Conservation (phyloP, 495 filamentous ascomycete species). For the Saxophila tyrrhenica region DNA sequence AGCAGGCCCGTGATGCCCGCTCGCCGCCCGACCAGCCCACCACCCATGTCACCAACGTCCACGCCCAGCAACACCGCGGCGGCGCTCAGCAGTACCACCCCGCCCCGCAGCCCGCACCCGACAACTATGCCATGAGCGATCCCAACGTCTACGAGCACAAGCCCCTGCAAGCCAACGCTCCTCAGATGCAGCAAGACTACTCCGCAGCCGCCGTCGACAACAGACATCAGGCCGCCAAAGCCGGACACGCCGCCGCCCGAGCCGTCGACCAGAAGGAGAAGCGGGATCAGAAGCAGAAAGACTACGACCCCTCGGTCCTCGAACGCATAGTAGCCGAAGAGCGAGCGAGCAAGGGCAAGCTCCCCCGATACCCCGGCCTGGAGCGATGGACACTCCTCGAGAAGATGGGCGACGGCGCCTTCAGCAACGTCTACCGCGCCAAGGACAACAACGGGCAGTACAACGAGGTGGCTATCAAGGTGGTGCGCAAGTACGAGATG, state of each 20-base stretch:
- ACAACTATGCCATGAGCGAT: conserved; percentile 48
- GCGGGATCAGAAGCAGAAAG: conserved; percentile 36
- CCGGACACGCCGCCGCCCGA: conserved; percentile 48
- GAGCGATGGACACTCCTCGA: conserved; percentile 83
- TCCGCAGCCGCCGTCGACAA: conserved; percentile 49
- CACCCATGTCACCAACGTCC: conserved; percentile 53
- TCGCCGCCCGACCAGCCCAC: conserved; percentile 52
- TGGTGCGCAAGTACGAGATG: conserved; percentile 98
- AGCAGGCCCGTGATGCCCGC: conserved; percentile 70
- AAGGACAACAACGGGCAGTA: conserved; percentile 55
- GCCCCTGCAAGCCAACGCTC: conserved; percentile 30
- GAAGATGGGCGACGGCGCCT: conserved; percentile 98
- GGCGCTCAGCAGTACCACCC: conserved; percentile 30
- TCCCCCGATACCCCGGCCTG: conserved; percentile 83
- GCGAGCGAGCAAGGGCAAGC: conserved; percentile 66
- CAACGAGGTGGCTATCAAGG: conserved; percentile 90
- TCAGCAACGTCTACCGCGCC: conserved; percentile 96
- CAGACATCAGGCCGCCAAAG: conserved; percentile 53
- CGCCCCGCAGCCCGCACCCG: conserved; percentile 12
- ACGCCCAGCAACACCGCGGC: conserved; percentile 48
- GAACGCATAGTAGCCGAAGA: conserved; percentile 86
- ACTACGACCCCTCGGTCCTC: conserved; percentile 54
- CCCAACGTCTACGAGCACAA: conserved; percentile 36
- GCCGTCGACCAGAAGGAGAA: conserved; percentile 39
- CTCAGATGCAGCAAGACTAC: conserved; percentile 31